Evolutionary conservation across 1,139 yeast genomes (phyloP), one percentile per base, ranked within the genome.

Genomic region (Pichia sp.): DNA sequence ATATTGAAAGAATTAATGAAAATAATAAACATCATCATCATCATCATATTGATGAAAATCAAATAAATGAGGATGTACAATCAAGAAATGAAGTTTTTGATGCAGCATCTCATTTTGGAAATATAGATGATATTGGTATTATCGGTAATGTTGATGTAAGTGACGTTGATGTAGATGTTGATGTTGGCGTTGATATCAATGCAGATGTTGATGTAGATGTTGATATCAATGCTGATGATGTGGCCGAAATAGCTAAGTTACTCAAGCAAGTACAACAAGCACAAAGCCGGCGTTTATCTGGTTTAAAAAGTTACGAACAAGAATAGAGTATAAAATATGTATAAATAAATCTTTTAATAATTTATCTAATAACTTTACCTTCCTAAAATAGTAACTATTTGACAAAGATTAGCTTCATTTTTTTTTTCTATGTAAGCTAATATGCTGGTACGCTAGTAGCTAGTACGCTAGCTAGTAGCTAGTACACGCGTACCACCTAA

Each of bases 231-330:
- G 49, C 40, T 32, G 56, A 43, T 36, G 56, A 43, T 44, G 53
- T 50, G 26, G 57, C 54, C 5, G 56, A 52, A 36, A 54, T 54
- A 9, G 56, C 57, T 27, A 49, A 48, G 28, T 41, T 54, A 26
- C 44, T 54, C 7, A 47, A 49, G 27, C 56, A 53, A 30, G 56
- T 50, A 6, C 55, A 53, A 26, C 53, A 51, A 33, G 52, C 49
- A 4, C 52, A 49, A 31, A 49, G 45, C 28, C 30, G 47, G 2
- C 27, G 52, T 18, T 18, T 45, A 6, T 42, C 44, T 1, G 40
- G 36, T 5, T 33, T 45, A 27, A 40, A 44, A 10, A 42, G 35
- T n/a, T 33, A 46, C 39, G 42, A 42, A 18, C 18, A 18, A 18
- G 18, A 18, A 18, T 18, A 18, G 18, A 18, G 18, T 18, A 18